phyloP scores from a whole-genome alignment of 331 rosid species.

The Saraca asoca region DNA sequence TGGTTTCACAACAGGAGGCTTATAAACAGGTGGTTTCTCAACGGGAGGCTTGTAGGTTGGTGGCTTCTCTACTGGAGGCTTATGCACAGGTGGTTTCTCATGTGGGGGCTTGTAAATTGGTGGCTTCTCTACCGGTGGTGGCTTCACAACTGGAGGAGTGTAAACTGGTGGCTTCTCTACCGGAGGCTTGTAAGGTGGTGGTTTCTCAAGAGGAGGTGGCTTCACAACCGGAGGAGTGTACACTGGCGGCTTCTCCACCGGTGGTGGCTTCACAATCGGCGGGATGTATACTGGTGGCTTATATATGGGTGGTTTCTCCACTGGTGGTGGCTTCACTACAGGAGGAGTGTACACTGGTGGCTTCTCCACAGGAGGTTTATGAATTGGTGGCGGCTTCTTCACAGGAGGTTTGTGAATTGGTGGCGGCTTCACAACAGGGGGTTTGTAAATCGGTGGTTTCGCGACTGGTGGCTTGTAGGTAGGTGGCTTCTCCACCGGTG shows the following conservation, averaged over 20 bases:
- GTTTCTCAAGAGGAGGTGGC: constrained; percentile 33
- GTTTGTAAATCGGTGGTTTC: constrained; percentile 22
- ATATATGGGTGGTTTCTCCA: constrained; percentile 36
- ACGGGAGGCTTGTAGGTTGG: constrained; percentile 5
- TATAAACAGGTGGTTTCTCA: background rate
- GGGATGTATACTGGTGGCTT: background rate
- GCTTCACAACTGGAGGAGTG: background rate
- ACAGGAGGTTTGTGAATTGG: constrained; percentile 35
- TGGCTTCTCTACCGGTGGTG: background rate
- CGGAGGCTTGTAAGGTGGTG: no score
- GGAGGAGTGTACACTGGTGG: constrained; percentile 30
- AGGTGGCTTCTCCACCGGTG: constrained; percentile 4
- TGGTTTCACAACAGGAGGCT: constrained; percentile 9
- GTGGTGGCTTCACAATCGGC: background rate
- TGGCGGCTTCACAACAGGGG: no score
- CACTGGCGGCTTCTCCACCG: constrained; percentile 15
- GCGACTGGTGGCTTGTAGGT: background rate
- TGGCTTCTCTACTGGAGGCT: background rate
- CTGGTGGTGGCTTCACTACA: constrained; percentile 33
- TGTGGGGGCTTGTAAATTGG: background rate
- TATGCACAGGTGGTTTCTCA: constrained; percentile 12
- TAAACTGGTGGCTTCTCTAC: constrained; percentile 36
- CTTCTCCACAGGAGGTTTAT: no score
- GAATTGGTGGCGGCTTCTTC: background rate
- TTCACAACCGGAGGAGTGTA: no score